Percentiles rank a stretch among this genome's conserved stretches.
phyloP scores from a whole-genome alignment of 331 rosid species.

The Quercus lobata region DNA sequence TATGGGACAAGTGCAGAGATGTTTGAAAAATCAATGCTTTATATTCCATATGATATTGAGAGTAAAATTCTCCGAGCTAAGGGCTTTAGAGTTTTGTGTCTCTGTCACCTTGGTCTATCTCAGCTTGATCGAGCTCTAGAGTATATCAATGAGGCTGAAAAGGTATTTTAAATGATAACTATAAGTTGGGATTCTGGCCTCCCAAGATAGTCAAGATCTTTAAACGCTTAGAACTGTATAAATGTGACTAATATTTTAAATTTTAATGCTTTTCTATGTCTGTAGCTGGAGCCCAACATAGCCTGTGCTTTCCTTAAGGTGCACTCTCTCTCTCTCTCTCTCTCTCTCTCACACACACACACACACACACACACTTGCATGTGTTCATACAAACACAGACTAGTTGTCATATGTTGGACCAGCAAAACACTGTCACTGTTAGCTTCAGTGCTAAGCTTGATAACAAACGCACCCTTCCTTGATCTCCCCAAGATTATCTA shows the following conservation, averaged over 20 bases:
- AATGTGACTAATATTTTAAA: neutral
- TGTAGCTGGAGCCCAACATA: conserved; percentile 89
- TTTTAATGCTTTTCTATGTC: conserved; percentile 16
- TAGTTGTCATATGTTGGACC: neutral
- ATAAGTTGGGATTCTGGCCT: neutral
- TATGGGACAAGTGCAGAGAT: conserved; percentile 81
- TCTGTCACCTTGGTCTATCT: conserved; percentile 84
- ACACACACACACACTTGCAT: neutral
- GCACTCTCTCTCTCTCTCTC: conserved; percentile 9
- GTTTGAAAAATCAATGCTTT: conserved; percentile 94
- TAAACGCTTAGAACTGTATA: neutral
- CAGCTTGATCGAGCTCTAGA: conserved; percentile 86
- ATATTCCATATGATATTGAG: conserved; percentile 67
- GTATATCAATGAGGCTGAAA: conserved; percentile 84
- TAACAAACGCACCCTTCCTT: neutral
- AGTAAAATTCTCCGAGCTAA: conserved; percentile 72
- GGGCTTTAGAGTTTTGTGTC: conserved; percentile 87
- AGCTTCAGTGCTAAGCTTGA: neutral
- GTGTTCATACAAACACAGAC: neutral
- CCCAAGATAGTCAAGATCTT: neutral
- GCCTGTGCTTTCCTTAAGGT: conserved; percentile 93
- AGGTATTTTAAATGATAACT: conserved; percentile 41
- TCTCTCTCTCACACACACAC: neutral
- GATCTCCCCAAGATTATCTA: neutral
- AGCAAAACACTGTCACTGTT: neutral